Base-by-base conservation (phyloP, 768 basidiomycete species). In the Daedalea quercina region DNA sequence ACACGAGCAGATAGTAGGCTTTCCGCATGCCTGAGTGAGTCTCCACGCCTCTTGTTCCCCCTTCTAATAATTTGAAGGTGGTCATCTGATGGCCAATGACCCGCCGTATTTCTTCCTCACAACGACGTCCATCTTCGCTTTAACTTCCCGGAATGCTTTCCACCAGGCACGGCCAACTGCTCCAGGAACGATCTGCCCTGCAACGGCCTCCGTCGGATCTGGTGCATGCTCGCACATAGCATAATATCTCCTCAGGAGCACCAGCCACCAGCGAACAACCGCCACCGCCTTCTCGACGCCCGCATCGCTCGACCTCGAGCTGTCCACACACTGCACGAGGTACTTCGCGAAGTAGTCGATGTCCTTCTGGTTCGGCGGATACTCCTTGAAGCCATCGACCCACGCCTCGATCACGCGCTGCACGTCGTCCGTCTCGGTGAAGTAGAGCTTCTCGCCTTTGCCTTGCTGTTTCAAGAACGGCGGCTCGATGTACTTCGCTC, bases 221-320 rank as follows among this genome's bases (percentile, higher is more conserved):
- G 55, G 51, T 44, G 50, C 65, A 52, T 68, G 59, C 66, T 88
- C 85, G 51, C 77, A 77, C 3, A 71, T 67, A 11, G 74, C 78
- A 78, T 85, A 92, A 61, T 79, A 67, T 55, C 83, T 70, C 59
- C 84, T 71, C 59, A 91, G 65, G 24, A 94, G 63, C 28, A 85
- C 74, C 57, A 82, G 67, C 93, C 91, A 94, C 88, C 87, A 94
- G 61, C 79, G 84, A 74, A 90, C 73, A 17, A 90, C 78, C 23
- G 78, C 78, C 12, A 87, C 67, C 49, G 82, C 86, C 55, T 79
- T 79, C 68, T 86, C 85, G 37, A 91, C 68, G 0, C 89, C 82
- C n/a, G 60, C 76, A 63, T 89, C 86, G 4, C 78, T 69, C 43
- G 78, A 80, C 47, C 65, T 63, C 19, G 63, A 61, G n/a, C 76